Evolutionary conservation across 768 basidiomycete species (phyloP).

Genomic region (Tulasnella sp.): DNA sequence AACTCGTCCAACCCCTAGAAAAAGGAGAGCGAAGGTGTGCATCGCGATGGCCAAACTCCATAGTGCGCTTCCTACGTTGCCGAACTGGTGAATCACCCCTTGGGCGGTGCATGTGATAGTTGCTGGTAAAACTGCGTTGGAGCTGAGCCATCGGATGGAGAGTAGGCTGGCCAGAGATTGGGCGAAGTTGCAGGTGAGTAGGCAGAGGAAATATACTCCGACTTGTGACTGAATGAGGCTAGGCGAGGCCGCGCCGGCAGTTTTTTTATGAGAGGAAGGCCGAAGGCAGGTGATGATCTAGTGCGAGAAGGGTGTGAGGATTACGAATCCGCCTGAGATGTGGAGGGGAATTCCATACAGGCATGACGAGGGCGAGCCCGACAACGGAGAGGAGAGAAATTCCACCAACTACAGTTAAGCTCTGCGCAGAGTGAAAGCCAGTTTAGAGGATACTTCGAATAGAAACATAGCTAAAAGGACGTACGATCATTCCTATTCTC

Average conservation of each 20-base stretch:
- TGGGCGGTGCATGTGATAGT: not conserved
- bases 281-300: not conserved
- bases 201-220: conserved; percentile 9
- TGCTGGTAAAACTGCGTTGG: not conserved
- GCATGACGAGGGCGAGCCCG: not conserved
- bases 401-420: not conserved
- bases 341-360: not conserved
- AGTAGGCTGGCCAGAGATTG: not conserved
- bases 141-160: conserved; percentile 3
- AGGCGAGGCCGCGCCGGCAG: not conserved
- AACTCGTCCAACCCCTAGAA: not conserved
- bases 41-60: conserved; percentile 17
- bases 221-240: conserved; percentile 3
- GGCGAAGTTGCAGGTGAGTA: conserved; percentile 11
- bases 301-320: not conserved
- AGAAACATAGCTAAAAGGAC: not conserved
- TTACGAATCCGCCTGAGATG: not conserved
- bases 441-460: not conserved
- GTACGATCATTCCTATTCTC: conserved; percentile 5
- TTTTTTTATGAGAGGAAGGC: not conserved
- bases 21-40: conserved; percentile 17
- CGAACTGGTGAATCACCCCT: conserved; percentile 10
- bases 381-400: not conserved
- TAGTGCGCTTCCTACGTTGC: conserved; percentile 17
- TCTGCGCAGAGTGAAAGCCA: not conserved